Base-by-base conservation (phyloP, 2,329 filamentous ascomycete species). In the Colletotrichum liaoningense region DNA sequence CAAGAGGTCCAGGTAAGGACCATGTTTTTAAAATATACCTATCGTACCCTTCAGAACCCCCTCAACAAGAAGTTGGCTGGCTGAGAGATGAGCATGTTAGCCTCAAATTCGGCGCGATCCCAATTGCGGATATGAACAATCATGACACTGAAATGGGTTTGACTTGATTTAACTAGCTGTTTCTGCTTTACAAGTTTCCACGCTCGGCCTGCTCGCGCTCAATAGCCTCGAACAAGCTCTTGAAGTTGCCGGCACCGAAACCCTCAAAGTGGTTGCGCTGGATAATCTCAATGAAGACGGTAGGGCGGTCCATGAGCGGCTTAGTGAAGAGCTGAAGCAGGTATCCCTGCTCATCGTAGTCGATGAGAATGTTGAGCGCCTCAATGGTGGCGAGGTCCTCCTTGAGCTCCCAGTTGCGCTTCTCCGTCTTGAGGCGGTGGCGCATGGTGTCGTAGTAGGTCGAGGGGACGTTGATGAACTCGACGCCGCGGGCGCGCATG, bases 231-330 rank as follows among this genome's bases (percentile, higher is more conserved):
- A 98, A 98, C 78, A 98, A 80, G 74, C 93, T 95, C 90, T 95
- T 98, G 86, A 98, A 98, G 83, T 98, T 98, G 1, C 96, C 96
- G 0, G 95, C 96, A 4, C 96, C 95, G 78, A 98, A 98, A 0
- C 96, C 96, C 38, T 93, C 92, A 82, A 98, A 98, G 76, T 95
- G 92, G 78, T 97, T 93, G 70, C 95, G 87, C 87, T 98, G 95
- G 78, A 98, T 98, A 78, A 98, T 97, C 89, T 98, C 96, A 75
- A 98, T 91, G 81, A 98, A 98, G 33, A 98, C 95, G 4, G 96
- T 98, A 28, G 96, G 96, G 14, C 96, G 92, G 83, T 98, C 95
- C 93, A 98, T 94, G 77, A 98, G 83, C 76, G 96, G 96, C 90
- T 95, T 95, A 38, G 93, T 94, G 83, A 95, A 95, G 42, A 95